Percentiles rank a stretch among this genome's conserved stretches.
phyloP scores from a whole-genome alignment of 2,329 filamentous ascomycete species.

The Claviceps sp. region DNA sequence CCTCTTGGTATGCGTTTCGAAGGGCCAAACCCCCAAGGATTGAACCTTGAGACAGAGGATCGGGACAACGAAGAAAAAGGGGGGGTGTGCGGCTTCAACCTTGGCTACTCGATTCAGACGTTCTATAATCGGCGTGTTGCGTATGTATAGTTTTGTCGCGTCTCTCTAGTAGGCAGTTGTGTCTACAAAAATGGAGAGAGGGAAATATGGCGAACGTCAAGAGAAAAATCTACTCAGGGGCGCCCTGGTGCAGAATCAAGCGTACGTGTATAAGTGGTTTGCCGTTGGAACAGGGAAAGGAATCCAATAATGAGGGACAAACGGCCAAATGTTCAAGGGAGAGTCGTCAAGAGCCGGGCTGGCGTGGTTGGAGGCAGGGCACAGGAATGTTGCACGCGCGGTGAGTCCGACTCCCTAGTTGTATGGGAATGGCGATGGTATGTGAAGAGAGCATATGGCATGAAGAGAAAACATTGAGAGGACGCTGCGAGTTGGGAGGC shows the following conservation, averaged over 20 bases:
- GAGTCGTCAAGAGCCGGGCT: slow-evolving; percentile 2
- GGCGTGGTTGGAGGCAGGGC: slow-evolving; percentile 1
- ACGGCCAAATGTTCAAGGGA: slow-evolving; percentile 3
- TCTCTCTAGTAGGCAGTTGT: background rate
- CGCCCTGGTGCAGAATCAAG: background rate
- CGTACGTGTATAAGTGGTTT: slow-evolving; percentile 1
- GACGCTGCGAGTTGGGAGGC: slow-evolving; percentile 3
- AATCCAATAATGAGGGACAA: slow-evolving; percentile 8
- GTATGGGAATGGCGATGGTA: slow-evolving; percentile 4
- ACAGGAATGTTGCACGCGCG: slow-evolving; percentile 7
- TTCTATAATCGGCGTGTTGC: too few species aligned
- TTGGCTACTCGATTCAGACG: background rate
- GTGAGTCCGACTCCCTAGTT: background rate
- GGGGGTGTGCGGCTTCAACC: background rate
- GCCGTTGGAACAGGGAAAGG: slow-evolving; percentile 7
- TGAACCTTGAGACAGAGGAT: slow-evolving; percentile 6
- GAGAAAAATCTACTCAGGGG: background rate
- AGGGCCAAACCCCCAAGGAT: slow-evolving; percentile 2
- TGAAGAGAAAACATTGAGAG: background rate
- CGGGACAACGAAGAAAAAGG: background rate
- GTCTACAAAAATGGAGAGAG: background rate
- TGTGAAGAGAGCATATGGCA: background rate
- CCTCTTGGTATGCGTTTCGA: slow-evolving; percentile 2
- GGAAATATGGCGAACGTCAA: background rate
- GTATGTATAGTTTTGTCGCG: background rate